Conservation (phyloP, 305 asterid species). For the Rubia balearica region DNA sequence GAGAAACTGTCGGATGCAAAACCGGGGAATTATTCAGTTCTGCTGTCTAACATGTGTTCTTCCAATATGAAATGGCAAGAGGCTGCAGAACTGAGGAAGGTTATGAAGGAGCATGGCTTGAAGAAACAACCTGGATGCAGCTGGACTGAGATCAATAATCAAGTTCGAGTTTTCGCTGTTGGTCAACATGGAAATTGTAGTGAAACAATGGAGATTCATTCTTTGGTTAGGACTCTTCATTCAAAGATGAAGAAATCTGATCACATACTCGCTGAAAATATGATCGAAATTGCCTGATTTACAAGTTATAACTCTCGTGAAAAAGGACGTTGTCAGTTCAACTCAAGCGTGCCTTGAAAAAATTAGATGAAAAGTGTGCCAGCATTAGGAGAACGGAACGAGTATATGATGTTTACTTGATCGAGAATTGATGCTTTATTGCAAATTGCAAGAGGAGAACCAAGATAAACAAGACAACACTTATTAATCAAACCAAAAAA, state of each 20-base stretch:
- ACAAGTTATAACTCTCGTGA: no score
- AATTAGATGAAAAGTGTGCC: neutral
- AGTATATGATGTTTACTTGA: neutral
- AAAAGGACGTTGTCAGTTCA: no score
- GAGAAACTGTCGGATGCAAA: conserved; percentile 15
- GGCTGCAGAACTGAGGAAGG: conserved; percentile 18
- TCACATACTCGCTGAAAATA: neutral
- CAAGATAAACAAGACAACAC: neutral
- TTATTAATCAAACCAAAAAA: neutral
- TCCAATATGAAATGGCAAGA: conserved; percentile 15
- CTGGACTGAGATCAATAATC: conserved; percentile 16
- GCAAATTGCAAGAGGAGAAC: neutral
- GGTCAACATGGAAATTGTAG: conserved; percentile 18
- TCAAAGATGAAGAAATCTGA: conserved; percentile 6
- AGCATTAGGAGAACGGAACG: neutral
- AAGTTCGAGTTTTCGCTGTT: conserved; percentile 18
- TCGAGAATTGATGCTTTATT: neutral
- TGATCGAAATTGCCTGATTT: neutral
- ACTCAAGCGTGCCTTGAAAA: neutral
- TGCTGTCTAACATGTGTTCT: conserved; percentile 24
- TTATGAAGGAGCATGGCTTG: conserved; percentile 19
- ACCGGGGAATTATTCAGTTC: conserved; percentile 7
- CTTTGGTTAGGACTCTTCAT: conserved; percentile 3
- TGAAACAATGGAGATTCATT: conserved; percentile 13
- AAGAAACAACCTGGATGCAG: conserved; percentile 25